Percentiles rank a stretch among this genome's conserved stretches.
These are phyloP conservation scores for Cytospora mali DNA, from an alignment of 2,329 filamentous ascomycete species.

Conservation along the genomic window DNA sequence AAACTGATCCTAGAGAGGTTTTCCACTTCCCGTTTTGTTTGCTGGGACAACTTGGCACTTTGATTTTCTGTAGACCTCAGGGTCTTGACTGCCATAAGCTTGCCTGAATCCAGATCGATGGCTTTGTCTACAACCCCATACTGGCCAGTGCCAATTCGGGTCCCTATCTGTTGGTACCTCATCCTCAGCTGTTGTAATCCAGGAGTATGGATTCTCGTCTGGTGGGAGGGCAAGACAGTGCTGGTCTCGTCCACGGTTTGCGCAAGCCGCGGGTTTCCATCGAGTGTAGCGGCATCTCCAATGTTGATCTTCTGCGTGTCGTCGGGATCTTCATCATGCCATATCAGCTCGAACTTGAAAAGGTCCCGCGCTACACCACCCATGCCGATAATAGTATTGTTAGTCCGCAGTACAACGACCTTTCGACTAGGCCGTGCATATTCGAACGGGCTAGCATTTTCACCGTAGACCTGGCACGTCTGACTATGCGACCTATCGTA, in stretches of 20 bases:
- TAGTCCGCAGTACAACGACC: background rate
- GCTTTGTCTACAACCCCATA: background rate
- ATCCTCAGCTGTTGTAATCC: background rate
- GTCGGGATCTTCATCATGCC: background rate
- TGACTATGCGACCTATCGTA: constrained; percentile 12
- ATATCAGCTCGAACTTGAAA: constrained; percentile 11
- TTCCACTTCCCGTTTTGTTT: constrained; percentile 7
- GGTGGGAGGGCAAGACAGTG: background rate
- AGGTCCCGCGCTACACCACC: constrained; percentile 16
- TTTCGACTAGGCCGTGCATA: background rate
- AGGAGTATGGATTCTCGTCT: background rate
- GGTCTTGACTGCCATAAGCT: constrained; percentile 2
- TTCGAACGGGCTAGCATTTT: background rate
- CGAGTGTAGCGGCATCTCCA: background rate
- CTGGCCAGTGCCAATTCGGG: background rate
- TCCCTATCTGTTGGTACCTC: background rate
- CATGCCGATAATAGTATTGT: constrained; percentile 23
- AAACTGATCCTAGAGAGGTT: background rate
- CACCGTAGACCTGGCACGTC: constrained; percentile 18
- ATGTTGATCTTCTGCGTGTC: background rate
- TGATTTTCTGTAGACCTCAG: background rate
- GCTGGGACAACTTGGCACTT: no score
- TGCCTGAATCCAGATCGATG: constrained; percentile 10
- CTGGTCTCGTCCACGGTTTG: background rate
- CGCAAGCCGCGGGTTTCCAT: background rate